Evolutionary conservation across 345 rosid genomes (phyloP), one percentile per base, ranked within the genome.

Genomic region (Eucalyptus cloeziana): DNA sequence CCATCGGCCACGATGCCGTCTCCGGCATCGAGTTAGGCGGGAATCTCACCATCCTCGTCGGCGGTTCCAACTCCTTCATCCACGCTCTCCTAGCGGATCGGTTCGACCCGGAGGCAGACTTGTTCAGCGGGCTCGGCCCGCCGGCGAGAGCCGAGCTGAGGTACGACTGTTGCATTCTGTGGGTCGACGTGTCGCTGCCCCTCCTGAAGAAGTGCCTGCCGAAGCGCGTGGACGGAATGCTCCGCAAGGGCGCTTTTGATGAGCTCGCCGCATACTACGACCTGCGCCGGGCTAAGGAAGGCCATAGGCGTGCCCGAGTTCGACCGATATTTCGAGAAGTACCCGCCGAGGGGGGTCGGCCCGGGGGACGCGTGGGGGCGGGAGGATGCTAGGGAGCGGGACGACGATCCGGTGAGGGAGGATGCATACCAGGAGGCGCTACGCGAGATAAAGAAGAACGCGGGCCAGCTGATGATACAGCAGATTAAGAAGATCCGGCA

Each of bases 41-140:
- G 54, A 93, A 87, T 56, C 87, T 95, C 99, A 43, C 99, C 58
- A 88, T 98, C 5, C 87, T 98, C 30, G 98, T 94, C 21, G 99
- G 99, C 37, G 99, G 99, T 87, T 98, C 99, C 52, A 98, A 97
- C 94, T 94, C 99, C 14, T 93, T 96, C 76, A 87, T 96, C 8
- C 95, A 97, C 89, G 97, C 98, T 7, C 94, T 96, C 10, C 89
- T 98, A 8, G 94, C 91, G 12, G 93, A 96, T 43, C 67, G 91
- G 17, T 96, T 94, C 89, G 92, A 94, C 91, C 95, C 96, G 8
- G 91, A 47, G 50, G 15, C 88, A 11, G 94, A 94, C 88, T 95
- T 93, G 45, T 96, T 95, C 45, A 83, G 91, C 47, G 91, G 90
- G 86, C 71, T 69, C 43, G 45, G 44, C 50, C 31, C 25, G 37